These are phyloP conservation scores for Acacia concinna DNA, from an alignment of 331 rosid species.

Conservation along the genomic window DNA sequence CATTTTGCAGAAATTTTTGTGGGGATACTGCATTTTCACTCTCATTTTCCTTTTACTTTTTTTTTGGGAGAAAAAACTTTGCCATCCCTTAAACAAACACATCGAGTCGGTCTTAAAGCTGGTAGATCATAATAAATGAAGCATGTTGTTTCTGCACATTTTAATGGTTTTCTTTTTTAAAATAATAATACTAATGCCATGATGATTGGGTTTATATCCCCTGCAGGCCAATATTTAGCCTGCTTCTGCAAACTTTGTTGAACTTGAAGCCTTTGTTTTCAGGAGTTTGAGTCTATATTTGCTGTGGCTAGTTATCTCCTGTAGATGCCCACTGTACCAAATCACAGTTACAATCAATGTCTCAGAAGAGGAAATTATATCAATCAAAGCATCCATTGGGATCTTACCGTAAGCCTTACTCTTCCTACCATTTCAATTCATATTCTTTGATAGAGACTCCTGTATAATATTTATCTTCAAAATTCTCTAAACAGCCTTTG, in stretches of 20 bases:
- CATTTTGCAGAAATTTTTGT: background rate
- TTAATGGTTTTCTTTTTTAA: background rate
- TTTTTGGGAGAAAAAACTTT: background rate
- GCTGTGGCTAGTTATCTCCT: background rate
- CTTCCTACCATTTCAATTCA: background rate
- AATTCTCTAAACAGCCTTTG: conserved; percentile 62
- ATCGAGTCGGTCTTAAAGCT: background rate
- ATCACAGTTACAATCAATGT: conserved; percentile 30
- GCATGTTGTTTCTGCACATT: background rate
- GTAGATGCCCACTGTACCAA: conserved; percentile 23
- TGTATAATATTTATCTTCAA: background rate
- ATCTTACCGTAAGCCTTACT: conserved; percentile 55
- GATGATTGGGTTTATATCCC: background rate
- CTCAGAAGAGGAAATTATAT: conserved; percentile 51
- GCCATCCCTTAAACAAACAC: background rate
- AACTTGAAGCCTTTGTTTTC: background rate
- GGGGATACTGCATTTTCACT: background rate
- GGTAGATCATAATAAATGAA: conserved; percentile 8
- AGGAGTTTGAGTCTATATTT: background rate
- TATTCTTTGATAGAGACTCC: conserved; percentile 13
- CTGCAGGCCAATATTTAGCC: conserved; percentile 6
- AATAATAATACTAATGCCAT: background rate
- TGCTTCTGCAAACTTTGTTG: background rate
- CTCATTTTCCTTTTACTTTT: background rate
- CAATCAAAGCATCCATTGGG: conserved; percentile 55